Conservation (phyloP, 2,329 filamentous ascomycete species). For the Penicillium rolfsii region DNA sequence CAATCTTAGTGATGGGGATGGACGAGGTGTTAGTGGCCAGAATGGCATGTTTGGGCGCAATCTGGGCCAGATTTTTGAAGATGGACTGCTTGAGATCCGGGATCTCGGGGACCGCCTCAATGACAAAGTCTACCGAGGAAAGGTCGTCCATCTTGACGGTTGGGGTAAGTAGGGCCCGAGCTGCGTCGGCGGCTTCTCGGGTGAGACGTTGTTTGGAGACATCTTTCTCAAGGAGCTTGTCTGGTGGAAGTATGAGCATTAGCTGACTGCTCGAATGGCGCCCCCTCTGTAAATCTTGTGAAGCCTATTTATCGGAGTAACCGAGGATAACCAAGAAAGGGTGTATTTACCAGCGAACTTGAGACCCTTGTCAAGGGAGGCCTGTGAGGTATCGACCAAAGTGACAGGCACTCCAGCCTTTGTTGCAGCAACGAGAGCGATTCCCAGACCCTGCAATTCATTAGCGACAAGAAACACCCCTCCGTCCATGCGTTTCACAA, state of each 20-base stretch:
- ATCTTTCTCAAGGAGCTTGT: conserved; percentile 92
- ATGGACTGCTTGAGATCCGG: conserved; percentile 84
- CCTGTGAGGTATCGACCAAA: conserved; percentile 80
- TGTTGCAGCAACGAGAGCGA: conserved; percentile 89
- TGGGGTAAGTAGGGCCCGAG: conserved; percentile 69
- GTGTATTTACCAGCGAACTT: conserved; percentile 74
- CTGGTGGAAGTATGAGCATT: conserved; percentile 48
- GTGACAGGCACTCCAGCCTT: conserved; percentile 82
- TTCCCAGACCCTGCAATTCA: conserved; percentile 76
- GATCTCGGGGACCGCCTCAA: conserved; percentile 95
- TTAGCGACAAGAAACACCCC: conserved; percentile 28
- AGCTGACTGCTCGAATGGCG: neutral
- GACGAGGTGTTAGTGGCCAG: conserved; percentile 98
- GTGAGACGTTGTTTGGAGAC: conserved; percentile 85
- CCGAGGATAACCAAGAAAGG: conserved; percentile 1
- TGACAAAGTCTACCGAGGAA: conserved; percentile 88
- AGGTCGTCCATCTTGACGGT: conserved; percentile 77
- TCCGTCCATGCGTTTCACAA: conserved; percentile 34
- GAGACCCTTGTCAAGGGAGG: conserved; percentile 83
- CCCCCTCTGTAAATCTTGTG: neutral
- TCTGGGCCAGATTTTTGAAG: conserved; percentile 78
- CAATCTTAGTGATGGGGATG: conserved; percentile 95
- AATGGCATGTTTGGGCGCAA: conserved; percentile 82
- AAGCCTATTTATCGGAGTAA: neutral
- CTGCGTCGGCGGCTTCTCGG: conserved; percentile 74